phyloP scores from a whole-genome alignment of 2,329 filamentous ascomycete genomes.

The Zelopaecilomyces penicillatus region DNA sequence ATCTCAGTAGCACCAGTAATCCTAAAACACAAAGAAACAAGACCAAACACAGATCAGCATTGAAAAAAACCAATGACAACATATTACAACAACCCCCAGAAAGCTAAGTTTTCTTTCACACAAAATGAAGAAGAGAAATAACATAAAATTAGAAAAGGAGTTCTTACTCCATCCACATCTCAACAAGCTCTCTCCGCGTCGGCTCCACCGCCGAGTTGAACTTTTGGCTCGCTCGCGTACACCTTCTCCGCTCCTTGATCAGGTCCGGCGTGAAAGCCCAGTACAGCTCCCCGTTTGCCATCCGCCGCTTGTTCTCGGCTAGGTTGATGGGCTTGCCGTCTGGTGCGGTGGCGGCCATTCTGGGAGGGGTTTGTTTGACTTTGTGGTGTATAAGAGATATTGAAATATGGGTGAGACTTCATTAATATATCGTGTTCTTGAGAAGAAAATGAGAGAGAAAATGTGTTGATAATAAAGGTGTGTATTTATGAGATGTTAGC shows the following conservation, averaged over 20 bases:
- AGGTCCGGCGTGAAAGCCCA: conserved; percentile 63
- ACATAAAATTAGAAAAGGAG: no score
- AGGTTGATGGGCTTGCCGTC: conserved; percentile 24
- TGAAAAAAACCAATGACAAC: no score
- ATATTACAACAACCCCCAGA: background rate
- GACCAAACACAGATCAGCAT: background rate
- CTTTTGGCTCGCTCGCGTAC: conserved; percentile 47
- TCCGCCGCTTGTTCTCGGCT: conserved; percentile 41
- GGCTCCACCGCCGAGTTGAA: conserved; percentile 57
- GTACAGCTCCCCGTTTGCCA: conserved; percentile 61
- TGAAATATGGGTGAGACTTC: no score
- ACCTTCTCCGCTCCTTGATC: conserved; percentile 49
- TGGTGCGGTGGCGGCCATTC: conserved; percentile 4
- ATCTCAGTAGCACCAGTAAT: conserved; percentile 43
- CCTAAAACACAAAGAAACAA: background rate
- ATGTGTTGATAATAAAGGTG: background rate
- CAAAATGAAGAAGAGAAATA: background rate
- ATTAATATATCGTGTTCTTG: no score
- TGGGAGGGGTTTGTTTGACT: background rate
- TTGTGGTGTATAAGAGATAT: no score
- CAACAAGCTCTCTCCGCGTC: conserved; percentile 49
- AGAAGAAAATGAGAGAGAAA: background rate
- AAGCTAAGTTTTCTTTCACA: background rate
- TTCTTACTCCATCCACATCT: conserved; percentile 64
- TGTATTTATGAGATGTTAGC: background rate